Conservation (phyloP, 441 rosid genomes). For the Jatropha podagrica region DNA sequence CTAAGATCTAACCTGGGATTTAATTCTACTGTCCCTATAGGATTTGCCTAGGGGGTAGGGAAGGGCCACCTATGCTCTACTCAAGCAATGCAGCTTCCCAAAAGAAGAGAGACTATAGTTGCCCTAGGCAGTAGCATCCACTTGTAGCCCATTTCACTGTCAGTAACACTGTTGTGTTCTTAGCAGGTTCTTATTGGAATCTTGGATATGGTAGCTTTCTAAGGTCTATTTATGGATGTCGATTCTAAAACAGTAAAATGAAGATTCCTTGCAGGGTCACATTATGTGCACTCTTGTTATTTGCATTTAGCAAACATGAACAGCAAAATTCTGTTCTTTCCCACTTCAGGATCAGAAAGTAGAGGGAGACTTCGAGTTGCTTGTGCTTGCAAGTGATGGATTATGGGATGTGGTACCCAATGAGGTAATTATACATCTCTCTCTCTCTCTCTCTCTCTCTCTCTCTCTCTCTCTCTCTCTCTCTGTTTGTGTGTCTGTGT, state of each 20-base stretch:
- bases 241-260: not conserved
- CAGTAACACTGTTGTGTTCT: not conserved
- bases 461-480: too few species aligned
- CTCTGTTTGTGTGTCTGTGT: too few species aligned
- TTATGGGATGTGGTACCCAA: conserved; percentile 96
- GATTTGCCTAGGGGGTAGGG: not conserved
- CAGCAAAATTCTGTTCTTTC: conserved; percentile 9
- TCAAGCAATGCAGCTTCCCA: not conserved
- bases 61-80: not conserved
- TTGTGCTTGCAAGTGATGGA: conserved; percentile 97
- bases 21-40: not conserved
- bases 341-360: conserved; percentile 64
- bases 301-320: conserved; percentile 8
- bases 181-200: not conserved
- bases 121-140: not conserved
- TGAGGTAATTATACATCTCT: conserved; percentile 47
- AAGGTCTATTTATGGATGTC: not conserved
- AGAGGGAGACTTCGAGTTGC: conserved; percentile 72
- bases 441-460: not conserved
- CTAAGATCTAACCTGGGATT: not conserved
- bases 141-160: not conserved
- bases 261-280: not conserved
- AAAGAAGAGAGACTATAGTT: not conserved
- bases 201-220: not conserved
- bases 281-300: not conserved